Evolutionary conservation across 768 basidiomycete genomes (phyloP).

Genomic region (Kwoniella dejecticola): DNA sequence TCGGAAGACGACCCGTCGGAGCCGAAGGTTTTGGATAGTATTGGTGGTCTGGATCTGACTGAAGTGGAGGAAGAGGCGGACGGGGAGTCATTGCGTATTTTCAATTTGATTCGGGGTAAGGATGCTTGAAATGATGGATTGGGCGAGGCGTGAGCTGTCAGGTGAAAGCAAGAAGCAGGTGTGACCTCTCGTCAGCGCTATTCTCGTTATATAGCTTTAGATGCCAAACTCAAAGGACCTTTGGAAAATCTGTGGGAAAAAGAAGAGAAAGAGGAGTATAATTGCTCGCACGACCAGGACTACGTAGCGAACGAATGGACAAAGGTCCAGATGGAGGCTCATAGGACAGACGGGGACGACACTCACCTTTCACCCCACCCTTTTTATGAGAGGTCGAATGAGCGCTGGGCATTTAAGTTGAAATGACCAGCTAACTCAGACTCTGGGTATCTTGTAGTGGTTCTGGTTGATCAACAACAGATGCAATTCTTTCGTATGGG

Average conservation of each 20-base stretch:
- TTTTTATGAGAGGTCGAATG: slow-evolving; percentile 16
- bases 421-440: slow-evolving; percentile 15
- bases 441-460: slow-evolving; percentile 24
- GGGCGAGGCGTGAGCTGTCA: slow-evolving; percentile 7
- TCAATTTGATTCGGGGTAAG: slow-evolving; percentile 33
- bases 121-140: slow-evolving; percentile 16
- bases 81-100: slow-evolving; percentile 22
- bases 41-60: slow-evolving; percentile 9
- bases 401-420: slow-evolving; percentile 16
- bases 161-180: neutral
- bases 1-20: slow-evolving; percentile 33
- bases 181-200: slow-evolving; percentile 3
- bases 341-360: neutral
- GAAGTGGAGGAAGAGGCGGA: slow-evolving; percentile 13
- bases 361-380: slow-evolving; percentile 23
- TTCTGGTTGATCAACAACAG: slow-evolving; percentile 24
- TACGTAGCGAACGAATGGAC: neutral
- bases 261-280: neutral
- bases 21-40: neutral
- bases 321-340: neutral
- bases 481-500: slow-evolving; percentile 19
- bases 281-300: neutral
- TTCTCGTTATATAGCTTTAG: neutral
- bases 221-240: slow-evolving; percentile 19
- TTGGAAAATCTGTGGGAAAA: neutral